Base-by-base conservation (phyloP, 2,329 filamentous ascomycete species). In the Aspergillus melleus region DNA sequence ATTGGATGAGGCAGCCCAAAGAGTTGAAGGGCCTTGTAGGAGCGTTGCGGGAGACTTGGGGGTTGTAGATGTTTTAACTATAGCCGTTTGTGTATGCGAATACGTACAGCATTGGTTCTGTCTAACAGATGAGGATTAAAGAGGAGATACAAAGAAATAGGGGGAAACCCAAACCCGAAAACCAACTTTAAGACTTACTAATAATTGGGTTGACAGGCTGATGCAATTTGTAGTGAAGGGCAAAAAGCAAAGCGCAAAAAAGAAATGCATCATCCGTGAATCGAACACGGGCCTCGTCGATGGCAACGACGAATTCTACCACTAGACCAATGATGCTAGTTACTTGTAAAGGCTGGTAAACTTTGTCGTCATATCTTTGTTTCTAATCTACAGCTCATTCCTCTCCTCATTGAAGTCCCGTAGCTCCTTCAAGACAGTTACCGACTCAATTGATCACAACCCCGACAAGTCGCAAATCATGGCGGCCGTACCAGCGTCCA, bases 231-330 rank as follows among this genome's bases (percentile, higher is more conserved):
- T 47, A 5, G 6, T n/a, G 32, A 20, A 52, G 6, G 52, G 11
- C 10, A 46, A 53, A 51, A 9, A 59, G 58, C 52, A 57, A 58
- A 32, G 26, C 44, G 50, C 6, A 64, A 68, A 68, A 52, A 56
- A 19, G 9, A 56, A 56, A 16, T 77, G 75, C 76, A 77, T 77
- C 75, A 75, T 77, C 76, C 76, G 76, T 75, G 76, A 77, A 77
- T 77, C 75, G 76, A 77, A 77, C 76, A 75, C 75, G 76, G 75
- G 75, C 74, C 76, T 77, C 75, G 70, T 78, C 76, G 76, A 78
- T 77, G 74, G 74, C 74, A 76, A 76, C 74, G 74, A 76, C 69
- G 74, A 76, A 76, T 76, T 76, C 74, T 77, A 77, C 74, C 74
- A 77, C 74, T 77, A 77, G 74, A 76, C 74, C 74, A 77, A 76